These are phyloP conservation scores for Paraconiothyrium sp. DNA, from an alignment of 2,329 filamentous ascomycete genomes.

Conservation along the genomic window DNA sequence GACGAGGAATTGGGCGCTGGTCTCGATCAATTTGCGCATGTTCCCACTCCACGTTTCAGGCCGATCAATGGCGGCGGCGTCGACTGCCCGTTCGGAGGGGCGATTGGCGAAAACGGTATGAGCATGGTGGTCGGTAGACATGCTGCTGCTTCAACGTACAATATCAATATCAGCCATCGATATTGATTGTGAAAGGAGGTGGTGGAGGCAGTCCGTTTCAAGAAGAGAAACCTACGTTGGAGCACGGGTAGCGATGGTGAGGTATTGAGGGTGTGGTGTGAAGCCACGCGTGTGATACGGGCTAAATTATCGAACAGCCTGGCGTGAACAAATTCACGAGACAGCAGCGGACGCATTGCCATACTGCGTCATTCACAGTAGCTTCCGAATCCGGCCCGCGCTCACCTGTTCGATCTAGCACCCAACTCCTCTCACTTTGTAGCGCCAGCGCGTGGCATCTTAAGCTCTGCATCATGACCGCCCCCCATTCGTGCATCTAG, in stretches of 20 bases:
- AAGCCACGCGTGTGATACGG: background rate
- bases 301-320: background rate
- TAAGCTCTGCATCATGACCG: background rate
- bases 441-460: too few species aligned
- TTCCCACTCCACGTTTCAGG: background rate
- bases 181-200: background rate
- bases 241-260: background rate
- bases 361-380: background rate
- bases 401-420: background rate
- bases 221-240: background rate
- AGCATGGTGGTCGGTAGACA: background rate
- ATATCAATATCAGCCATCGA: background rate
- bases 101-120: background rate
- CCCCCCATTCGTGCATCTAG: slow-evolving; percentile 47
- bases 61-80: background rate
- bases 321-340: background rate
- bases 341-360: background rate
- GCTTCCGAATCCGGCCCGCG: background rate
- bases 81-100: background rate
- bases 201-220: background rate
- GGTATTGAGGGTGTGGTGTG: background rate
- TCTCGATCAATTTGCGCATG: background rate
- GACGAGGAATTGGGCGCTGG: background rate
- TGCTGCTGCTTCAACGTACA: background rate
- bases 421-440: too few species aligned